A percentile compares a stretch with the other conserved stretches of the same genome.
These are phyloP conservation scores for Diaporthe longicolla DNA, from an alignment of 2,329 filamentous ascomycete species.

Conservation along the genomic window DNA sequence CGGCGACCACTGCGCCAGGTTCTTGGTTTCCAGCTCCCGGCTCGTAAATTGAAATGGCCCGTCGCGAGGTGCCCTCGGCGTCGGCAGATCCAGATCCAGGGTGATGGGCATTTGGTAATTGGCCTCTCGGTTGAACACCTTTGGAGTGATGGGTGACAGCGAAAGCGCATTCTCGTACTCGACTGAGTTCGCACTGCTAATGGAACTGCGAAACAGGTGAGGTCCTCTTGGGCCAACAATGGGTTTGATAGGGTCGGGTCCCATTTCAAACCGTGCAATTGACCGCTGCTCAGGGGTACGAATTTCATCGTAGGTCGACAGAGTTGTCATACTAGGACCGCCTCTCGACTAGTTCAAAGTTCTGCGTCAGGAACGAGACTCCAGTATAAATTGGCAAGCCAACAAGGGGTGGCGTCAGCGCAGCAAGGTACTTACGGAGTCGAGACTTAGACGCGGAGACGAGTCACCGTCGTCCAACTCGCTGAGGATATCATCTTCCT, in stretches of 20 bases:
- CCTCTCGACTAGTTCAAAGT: slow-evolving; percentile 66
- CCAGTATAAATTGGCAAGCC: neutral
- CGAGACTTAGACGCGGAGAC: slow-evolving; percentile 76
- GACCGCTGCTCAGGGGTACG: slow-evolving; percentile 71
- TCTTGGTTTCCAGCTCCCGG: slow-evolving; percentile 69
- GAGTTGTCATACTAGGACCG: slow-evolving; percentile 84
- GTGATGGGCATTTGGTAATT: slow-evolving; percentile 53
- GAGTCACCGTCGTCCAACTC: slow-evolving; percentile 72
- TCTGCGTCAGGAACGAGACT: slow-evolving; percentile 41
- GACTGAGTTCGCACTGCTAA: slow-evolving; percentile 65
- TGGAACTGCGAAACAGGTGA: slow-evolving; percentile 85
- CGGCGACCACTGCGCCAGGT: slow-evolving; percentile 78
- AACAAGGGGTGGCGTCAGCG: neutral
- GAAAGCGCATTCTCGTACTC: slow-evolving; percentile 71
- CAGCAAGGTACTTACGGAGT: slow-evolving; percentile 72
- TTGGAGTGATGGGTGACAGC: slow-evolving; percentile 81
- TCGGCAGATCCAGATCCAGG: slow-evolving; percentile 55
- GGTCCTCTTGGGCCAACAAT: slow-evolving; percentile 87
- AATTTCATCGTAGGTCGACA: slow-evolving; percentile 88
- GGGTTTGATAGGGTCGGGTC: slow-evolving; percentile 69
- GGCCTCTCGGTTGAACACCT: slow-evolving; percentile 59
- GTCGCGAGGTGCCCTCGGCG: slow-evolving; percentile 56
- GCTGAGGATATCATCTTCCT: slow-evolving; percentile 73
- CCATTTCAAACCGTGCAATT: slow-evolving; percentile 42
- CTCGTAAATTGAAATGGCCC: slow-evolving; percentile 71